Percentiles rank a stretch among this genome's conserved stretches.
Conservation (phyloP, 1,139 yeast species). For the Spathaspora sp. region DNA sequence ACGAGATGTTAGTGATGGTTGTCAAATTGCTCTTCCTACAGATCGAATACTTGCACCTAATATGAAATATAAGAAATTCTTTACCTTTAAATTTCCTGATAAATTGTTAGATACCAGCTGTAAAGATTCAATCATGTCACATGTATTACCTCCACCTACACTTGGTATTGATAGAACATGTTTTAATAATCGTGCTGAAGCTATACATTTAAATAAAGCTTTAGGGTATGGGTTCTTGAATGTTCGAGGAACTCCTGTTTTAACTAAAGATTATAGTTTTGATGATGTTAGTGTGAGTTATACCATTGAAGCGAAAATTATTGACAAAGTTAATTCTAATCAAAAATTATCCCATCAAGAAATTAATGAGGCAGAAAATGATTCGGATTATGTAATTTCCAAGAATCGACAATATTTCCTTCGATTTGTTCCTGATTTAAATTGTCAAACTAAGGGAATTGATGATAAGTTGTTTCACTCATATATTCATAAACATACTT, state of each 20-base stretch:
- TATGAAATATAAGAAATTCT: conserved; percentile 57
- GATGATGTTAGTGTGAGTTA: conserved; percentile 44
- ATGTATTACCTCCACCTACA: conserved; percentile 63
- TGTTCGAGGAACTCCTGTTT: conserved; percentile 42
- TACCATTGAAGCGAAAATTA: conserved; percentile 44
- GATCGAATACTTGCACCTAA: conserved; percentile 52
- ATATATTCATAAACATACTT: conserved; percentile 28
- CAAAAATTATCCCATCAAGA: conserved; percentile 34
- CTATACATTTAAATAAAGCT: conserved; percentile 39
- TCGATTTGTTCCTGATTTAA: conserved; percentile 42
- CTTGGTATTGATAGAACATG: conserved; percentile 55
- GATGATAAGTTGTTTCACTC: conserved; percentile 36
- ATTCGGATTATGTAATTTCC: conserved; percentile 38
- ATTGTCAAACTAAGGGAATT: conserved; percentile 29
- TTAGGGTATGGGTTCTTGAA: conserved; percentile 46
- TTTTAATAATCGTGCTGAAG: conserved; percentile 35
- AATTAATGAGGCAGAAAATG: conserved; percentile 35
- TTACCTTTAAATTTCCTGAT: conserved; percentile 62
- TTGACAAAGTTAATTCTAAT: conserved; percentile 34
- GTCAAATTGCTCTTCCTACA: conserved; percentile 51
- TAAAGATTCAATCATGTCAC: conserved; percentile 51
- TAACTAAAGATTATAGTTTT: conserved; percentile 42
- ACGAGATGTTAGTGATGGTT: conserved; percentile 46
- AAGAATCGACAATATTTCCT: conserved; percentile 39
- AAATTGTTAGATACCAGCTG: conserved; percentile 58